These are phyloP conservation scores for Stephanodiscus minutulus DNA, from an alignment of 108 stramenopile genomes.

Conservation along the genomic window DNA sequence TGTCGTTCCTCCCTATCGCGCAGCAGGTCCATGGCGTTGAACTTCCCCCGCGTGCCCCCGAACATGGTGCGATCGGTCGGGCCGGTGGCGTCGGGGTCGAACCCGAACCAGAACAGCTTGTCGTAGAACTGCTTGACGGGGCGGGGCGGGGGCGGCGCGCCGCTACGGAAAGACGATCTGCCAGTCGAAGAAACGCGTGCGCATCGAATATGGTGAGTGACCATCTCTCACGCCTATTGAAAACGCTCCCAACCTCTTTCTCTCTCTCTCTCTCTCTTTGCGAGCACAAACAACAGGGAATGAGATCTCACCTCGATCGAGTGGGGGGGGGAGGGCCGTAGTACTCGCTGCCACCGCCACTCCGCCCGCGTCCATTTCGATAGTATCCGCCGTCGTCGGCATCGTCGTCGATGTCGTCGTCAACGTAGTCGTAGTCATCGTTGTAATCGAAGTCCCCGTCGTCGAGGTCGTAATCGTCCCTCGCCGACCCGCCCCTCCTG, in stretches of 20 bases:
- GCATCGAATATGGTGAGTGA: not conserved
- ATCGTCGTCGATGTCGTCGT: conserved; percentile 37
- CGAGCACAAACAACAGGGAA: not conserved
- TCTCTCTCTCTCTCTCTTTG: not conserved
- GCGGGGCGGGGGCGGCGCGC: conserved; percentile 58
- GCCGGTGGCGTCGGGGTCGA: conserved; percentile 47
- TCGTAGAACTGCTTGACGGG: conserved; percentile 71
- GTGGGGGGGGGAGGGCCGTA: conserved; percentile 63
- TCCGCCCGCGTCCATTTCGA: not conserved
- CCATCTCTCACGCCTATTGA: no score
- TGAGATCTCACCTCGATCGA: conserved; percentile 36
- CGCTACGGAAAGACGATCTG: conserved; percentile 58
- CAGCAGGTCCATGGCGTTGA: conserved; percentile 68
- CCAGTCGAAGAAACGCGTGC: not conserved
- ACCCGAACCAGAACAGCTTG: conserved; percentile 71
- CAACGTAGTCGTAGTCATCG: conserved; percentile 20
- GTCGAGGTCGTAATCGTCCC: conserved; percentile 33
- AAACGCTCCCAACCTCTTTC: not conserved
- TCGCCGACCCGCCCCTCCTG: conserved; percentile 10
- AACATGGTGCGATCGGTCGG: conserved; percentile 78
- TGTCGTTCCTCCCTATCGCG: conserved; percentile 46
- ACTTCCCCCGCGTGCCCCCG: conserved; percentile 84
- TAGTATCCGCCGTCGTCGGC: conserved; percentile 12
- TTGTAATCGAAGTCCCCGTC: conserved; percentile 21
- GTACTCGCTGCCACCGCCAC: conserved; percentile 10